These are phyloP conservation scores for Thalassiosira mediterranea DNA, from an alignment of 352 stramenopile genomes.

Conservation along the genomic window DNA sequence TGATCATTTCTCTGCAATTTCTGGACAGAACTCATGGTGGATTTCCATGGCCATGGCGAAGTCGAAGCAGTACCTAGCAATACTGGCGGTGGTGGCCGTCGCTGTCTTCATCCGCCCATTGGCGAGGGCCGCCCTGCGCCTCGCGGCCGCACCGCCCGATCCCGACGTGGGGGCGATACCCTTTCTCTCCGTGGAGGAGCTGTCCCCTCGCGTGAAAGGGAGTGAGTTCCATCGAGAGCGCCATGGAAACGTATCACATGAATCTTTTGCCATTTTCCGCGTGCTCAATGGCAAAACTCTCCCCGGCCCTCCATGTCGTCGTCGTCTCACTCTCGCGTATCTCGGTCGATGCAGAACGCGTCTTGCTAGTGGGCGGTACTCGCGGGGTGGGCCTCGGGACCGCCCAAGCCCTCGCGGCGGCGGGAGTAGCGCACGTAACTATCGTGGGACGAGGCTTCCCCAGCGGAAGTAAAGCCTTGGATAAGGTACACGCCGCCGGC, in stretches of 20 bases:
- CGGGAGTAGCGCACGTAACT: constrained; percentile 34
- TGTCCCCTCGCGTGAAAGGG: constrained; percentile 20
- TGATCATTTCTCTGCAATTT: no score
- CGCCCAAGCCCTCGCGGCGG: constrained; percentile 19
- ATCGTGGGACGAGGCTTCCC: constrained; percentile 25
- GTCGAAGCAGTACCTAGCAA: constrained; percentile 38
- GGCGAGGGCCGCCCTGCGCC: constrained; percentile 31
- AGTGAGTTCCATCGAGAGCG: no score
- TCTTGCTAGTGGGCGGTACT: constrained; percentile 31
- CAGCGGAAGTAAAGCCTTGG: constrained; percentile 21
- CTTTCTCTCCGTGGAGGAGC: constrained; percentile 15
- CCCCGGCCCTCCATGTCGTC: no score
- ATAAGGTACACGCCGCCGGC: constrained; percentile 2
- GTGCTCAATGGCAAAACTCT: no score
- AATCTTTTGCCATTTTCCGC: no score
- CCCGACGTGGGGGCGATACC: constrained; percentile 11
- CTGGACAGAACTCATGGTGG: no score
- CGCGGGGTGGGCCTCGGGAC: constrained; percentile 36
- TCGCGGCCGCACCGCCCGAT: constrained; percentile 9
- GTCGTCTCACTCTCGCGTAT: no score
- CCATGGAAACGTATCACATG: no score
- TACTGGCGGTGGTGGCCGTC: constrained; percentile 45
- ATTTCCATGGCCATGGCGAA: no score
- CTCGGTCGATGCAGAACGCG: no score
- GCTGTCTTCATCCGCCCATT: constrained; percentile 42